Conservation (phyloP, 1,284 basidiomycete species). For the Trametes polyzona region DNA sequence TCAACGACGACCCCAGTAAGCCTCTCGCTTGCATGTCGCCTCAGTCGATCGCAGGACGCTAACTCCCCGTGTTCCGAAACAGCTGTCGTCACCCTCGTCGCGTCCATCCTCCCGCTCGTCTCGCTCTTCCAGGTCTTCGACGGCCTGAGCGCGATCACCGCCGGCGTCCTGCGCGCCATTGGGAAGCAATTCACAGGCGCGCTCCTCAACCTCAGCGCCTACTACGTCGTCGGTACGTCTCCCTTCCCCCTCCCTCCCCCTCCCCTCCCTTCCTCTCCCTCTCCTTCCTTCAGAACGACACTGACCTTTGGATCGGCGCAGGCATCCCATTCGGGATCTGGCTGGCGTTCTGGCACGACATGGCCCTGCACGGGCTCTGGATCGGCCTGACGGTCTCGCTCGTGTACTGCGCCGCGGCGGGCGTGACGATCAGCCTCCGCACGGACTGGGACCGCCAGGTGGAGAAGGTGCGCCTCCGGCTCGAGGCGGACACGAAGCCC, state of each 20-base stretch:
- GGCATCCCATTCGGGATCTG: slow-evolving; percentile 70
- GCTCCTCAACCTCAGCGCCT: slow-evolving; percentile 67
- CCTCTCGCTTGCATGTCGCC: background rate
- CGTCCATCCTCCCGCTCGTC: slow-evolving; percentile 74
- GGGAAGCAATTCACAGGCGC: slow-evolving; percentile 78
- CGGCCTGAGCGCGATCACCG: slow-evolving; percentile 67
- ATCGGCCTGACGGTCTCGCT: slow-evolving; percentile 66
- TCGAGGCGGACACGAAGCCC: slow-evolving; percentile 37
- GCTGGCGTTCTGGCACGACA: slow-evolving; percentile 57
- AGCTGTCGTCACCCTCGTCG: slow-evolving; percentile 70
- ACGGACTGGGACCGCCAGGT: slow-evolving; percentile 72
- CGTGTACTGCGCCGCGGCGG: slow-evolving; percentile 53
- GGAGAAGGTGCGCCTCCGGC: slow-evolving; percentile 54
- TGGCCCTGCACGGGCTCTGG: slow-evolving; percentile 67
- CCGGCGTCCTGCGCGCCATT: slow-evolving; percentile 77
- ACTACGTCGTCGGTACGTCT: slow-evolving; percentile 59
- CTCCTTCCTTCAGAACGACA: background rate
- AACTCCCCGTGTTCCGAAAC: slow-evolving; percentile 1
- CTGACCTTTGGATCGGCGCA: too few species aligned
- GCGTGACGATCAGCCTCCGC: slow-evolving; percentile 51
- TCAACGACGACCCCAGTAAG: slow-evolving; percentile 79
- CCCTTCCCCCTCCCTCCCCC: background rate
- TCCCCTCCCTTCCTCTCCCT: background rate
- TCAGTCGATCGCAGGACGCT: background rate
- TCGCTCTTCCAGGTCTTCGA: slow-evolving; percentile 86